Evolutionary conservation across 805 yeast genomes (phyloP), one percentile per base, ranked within the genome.

Genomic region (Tetrapisispora fleetii): DNA sequence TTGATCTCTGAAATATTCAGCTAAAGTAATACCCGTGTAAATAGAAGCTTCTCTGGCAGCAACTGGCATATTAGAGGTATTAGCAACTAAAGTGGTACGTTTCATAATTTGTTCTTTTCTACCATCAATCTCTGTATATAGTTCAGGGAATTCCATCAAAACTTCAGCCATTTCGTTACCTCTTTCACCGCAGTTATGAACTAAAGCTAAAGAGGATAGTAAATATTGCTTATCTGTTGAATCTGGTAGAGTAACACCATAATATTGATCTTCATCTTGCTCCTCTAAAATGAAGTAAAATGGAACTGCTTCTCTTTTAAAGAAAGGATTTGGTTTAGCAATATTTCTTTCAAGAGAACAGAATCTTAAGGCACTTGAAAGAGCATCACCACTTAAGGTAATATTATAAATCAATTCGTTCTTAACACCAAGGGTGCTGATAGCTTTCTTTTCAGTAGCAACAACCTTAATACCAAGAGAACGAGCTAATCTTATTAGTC

Each of bases 81-180:
- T 93, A 43, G 99, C 99, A 47, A 93, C 99, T 68, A 93, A 79
- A 36, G 98, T 85, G 38, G 99, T 93, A 77, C 99, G 95, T 76
- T 95, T 93, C 98, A 93, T 93, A 67, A 93, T 93, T 56, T 98
- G 97, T 74, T 93, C 99, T 73, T 90, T 86, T 63, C 86, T 82
- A 58, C 98, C 99, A 51, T 80, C 77, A 50, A 88, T 75, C 69
- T 89, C 96, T 50, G 96, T 90, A 70, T 71, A 87, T 66, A 93
- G 77, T 70, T 93, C 98, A 45, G 99, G 99, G 88, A 93, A 93
- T 73, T 93, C 99, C 96, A 91, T 90, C 70, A 93, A 78, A 36
- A 93, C 99, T 72, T 93, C 99, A 48, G 98, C 97, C 98, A 93
- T 93, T 75, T 93, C 99, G 63, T 93, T 93, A 67, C 99, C 99